Conservation (phyloP, 2,329 filamentous ascomycete genomes). For the Cordyceps tenuipes region DNA sequence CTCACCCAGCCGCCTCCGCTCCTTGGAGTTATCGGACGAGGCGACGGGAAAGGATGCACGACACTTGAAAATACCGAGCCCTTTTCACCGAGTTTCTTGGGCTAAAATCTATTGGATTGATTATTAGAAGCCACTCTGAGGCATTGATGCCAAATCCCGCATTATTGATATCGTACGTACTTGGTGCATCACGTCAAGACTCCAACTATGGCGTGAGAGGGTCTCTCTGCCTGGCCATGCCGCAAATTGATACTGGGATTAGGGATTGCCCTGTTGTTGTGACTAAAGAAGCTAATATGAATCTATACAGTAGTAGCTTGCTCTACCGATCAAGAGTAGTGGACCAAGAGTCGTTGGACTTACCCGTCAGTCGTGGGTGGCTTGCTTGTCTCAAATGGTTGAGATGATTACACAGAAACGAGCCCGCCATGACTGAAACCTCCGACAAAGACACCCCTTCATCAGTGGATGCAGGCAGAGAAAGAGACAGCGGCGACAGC, state of each 20-base stretch:
- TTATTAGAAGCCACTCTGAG: too few species aligned
- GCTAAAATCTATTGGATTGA: neutral
- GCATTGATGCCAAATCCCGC: neutral
- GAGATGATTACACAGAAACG: neutral
- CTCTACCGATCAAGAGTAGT: too few species aligned
- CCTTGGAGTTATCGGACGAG: neutral
- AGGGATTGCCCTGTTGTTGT: too few species aligned
- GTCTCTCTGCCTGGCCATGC: too few species aligned
- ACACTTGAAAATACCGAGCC: neutral
- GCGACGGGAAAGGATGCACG: neutral
- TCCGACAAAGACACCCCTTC: neutral
- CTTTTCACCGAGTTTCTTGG: too few species aligned
- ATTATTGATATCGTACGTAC: slow-evolving; percentile 1
- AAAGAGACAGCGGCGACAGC: neutral
- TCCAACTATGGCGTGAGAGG: slow-evolving; percentile 10
- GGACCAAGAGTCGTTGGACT: too few species aligned
- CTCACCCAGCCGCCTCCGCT: neutral
- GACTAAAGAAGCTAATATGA: too few species aligned
- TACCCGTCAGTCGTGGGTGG: too few species aligned
- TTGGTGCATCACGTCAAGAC: slow-evolving; percentile 13
- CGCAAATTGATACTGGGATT: too few species aligned
- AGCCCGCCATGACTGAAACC: neutral
- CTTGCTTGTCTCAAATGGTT: too few species aligned
- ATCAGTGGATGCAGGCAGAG: too few species aligned
- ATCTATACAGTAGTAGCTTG: too few species aligned